Evolutionary conservation across 2,329 filamentous ascomycete species (phyloP).

Genomic region (Calonectria henricotiae): DNA sequence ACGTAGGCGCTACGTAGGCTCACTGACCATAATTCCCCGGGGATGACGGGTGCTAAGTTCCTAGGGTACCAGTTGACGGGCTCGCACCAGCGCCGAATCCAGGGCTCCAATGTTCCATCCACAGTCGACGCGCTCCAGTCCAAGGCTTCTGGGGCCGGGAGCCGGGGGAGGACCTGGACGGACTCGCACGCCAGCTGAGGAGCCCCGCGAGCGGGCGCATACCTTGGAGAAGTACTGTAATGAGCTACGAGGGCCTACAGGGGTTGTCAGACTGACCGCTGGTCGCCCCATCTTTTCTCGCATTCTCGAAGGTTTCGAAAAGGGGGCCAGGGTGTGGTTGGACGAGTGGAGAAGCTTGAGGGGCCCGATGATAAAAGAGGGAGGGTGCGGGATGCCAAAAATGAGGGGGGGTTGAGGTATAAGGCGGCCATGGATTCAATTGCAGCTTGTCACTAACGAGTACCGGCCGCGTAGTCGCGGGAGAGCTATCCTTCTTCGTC

Average conservation of each 20-base stretch:
- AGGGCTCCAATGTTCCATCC: slow-evolving; percentile 38
- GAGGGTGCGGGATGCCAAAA: slow-evolving; percentile 33
- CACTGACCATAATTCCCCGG: slow-evolving; percentile 28
- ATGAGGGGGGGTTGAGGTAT: slow-evolving; percentile 20
- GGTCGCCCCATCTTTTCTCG: slow-evolving; percentile 51
- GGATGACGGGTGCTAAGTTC: slow-evolving; percentile 35
- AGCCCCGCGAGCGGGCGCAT: slow-evolving; percentile 36
- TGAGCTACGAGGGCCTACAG: slow-evolving; percentile 39
- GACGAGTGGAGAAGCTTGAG: slow-evolving; percentile 46
- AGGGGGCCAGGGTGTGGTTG: slow-evolving; percentile 46
- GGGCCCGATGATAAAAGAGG: slow-evolving; percentile 40
- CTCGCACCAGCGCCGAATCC: slow-evolving; percentile 31
- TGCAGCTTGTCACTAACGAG: slow-evolving; percentile 30
- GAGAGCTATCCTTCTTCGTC: neutral
- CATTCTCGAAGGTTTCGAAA: slow-evolving; percentile 56
- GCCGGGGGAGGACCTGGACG: slow-evolving; percentile 41
- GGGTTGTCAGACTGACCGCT: slow-evolving; percentile 51
- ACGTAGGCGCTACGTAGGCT: slow-evolving; percentile 31
- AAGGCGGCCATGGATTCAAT: neutral
- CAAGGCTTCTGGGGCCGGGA: slow-evolving; percentile 42
- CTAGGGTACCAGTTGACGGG: slow-evolving; percentile 26
- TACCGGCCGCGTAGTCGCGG: slow-evolving; percentile 24
- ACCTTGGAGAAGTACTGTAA: slow-evolving; percentile 39
- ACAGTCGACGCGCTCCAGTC: slow-evolving; percentile 35
- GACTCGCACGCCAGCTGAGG: slow-evolving; percentile 45